Evolutionary conservation across 179 eudicot genomes (phyloP).

Genomic region (Camellia oleifera): DNA sequence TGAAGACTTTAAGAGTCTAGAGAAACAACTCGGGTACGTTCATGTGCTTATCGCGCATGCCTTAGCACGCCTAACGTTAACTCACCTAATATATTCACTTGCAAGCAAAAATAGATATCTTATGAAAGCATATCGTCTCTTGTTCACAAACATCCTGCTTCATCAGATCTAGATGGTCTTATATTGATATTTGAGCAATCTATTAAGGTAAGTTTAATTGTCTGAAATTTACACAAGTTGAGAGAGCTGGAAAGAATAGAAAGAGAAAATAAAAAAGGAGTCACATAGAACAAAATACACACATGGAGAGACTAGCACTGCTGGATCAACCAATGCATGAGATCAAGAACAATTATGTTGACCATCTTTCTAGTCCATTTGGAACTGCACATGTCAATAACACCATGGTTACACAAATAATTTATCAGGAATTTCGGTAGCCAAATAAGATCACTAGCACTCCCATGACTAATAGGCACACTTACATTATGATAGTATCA

Average conservation of each 20-base stretch:
- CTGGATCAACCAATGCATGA: background rate
- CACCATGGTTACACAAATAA: background rate
- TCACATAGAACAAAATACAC: background rate
- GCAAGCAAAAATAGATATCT: too few relatives aligned
- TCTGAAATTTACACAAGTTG: background rate
- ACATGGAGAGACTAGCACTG: background rate
- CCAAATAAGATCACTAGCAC: background rate
- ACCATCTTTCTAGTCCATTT: background rate
- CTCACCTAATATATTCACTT: too few relatives aligned
- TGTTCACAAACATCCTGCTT: too few relatives aligned
- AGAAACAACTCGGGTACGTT: too few relatives aligned
- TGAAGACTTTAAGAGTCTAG: too few relatives aligned
- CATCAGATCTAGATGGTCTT: too few relatives aligned
- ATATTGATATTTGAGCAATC: background rate
- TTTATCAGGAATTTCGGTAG: background rate
- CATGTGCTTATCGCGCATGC: too few relatives aligned
- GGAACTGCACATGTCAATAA: background rate
- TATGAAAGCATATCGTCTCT: too few relatives aligned
- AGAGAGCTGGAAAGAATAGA: background rate
- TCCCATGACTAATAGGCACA: background rate
- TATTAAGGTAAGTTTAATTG: too few relatives aligned
- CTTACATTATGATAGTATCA: background rate
- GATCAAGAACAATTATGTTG: background rate
- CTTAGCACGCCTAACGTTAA: too few relatives aligned
- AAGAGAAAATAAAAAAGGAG: background rate